These are phyloP conservation scores for Rhizopogon rudus DNA, from an alignment of 768 basidiomycete genomes.

Conservation along the genomic window DNA sequence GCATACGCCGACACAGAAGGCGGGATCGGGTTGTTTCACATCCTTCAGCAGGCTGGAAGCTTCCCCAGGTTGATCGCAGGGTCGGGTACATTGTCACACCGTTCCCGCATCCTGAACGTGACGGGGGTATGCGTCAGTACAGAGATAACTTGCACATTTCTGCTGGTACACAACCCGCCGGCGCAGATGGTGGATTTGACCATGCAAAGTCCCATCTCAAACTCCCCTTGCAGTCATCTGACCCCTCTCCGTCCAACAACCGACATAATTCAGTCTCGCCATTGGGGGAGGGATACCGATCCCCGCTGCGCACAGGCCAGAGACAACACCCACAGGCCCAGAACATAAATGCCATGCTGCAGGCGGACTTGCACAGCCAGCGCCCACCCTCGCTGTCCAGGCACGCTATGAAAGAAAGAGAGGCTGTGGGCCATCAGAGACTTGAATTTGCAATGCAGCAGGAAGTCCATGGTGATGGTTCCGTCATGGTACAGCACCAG, in stretches of 20 bases:
- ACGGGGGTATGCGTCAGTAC: slow-evolving; percentile 16
- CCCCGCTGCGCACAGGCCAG: not conserved
- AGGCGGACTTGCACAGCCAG: no score
- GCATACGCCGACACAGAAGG: slow-evolving; percentile 17
- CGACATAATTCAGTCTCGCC: no score
- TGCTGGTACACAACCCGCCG: not conserved
- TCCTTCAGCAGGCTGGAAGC: no score
- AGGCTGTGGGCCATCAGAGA: slow-evolving; percentile 12
- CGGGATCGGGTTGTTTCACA: slow-evolving; percentile 21
- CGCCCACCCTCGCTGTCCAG: no score
- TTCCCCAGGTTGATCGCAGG: no score
- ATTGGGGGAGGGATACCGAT: slow-evolving; percentile 5
- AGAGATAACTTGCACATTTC: slow-evolving; percentile 5
- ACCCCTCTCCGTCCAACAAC: not conserved
- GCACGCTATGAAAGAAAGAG: slow-evolving; percentile 2
- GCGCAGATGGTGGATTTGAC: not conserved
- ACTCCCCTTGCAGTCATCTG: slow-evolving; percentile 4
- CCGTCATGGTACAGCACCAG: slow-evolving; percentile 19
- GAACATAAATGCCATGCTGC: no score
- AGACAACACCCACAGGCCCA: no score
- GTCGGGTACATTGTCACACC: slow-evolving; percentile 22
- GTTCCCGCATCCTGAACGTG: slow-evolving; percentile 8
- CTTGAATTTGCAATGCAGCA: not conserved
- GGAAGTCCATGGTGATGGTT: slow-evolving; percentile 3
- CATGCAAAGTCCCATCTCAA: not conserved